Evolutionary conservation across 768 basidiomycete species (phyloP).

Genomic region (Tephrocybe rancida): DNA sequence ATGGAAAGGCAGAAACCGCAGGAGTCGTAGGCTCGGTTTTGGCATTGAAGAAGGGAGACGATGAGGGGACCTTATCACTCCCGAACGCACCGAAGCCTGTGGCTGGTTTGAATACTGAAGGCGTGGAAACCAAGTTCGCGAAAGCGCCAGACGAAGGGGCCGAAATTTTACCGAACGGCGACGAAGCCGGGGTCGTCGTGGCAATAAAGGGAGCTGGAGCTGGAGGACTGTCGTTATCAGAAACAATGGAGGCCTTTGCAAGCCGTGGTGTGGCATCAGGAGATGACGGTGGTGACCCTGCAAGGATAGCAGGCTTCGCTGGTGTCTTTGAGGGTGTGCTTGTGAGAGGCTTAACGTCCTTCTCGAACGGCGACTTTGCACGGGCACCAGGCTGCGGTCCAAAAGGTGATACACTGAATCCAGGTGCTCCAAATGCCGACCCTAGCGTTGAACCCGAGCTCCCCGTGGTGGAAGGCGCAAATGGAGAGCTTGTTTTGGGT

Average conservation of each 20-base stretch:
- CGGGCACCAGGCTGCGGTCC: conserved; percentile 10
- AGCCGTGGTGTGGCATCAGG: conserved; percentile 21
- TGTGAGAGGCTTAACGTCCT: not conserved
- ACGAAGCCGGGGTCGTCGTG: conserved; percentile 25
- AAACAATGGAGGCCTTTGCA: conserved; percentile 16
- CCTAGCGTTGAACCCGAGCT: not conserved
- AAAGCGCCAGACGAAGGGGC: conserved; percentile 35
- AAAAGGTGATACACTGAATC: conserved; percentile 8
- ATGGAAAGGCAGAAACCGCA: conserved; percentile 39
- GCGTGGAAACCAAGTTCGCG: conserved; percentile 35
- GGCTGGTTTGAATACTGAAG: conserved; percentile 42
- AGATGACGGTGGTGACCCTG: conserved; percentile 20
- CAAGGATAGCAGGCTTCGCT: conserved; percentile 5
- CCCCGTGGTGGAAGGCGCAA: not conserved
- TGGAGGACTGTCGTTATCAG: conserved; percentile 15
- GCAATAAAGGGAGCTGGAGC: conserved; percentile 18
- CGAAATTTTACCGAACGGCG: conserved; percentile 15
- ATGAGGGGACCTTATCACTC: conserved; percentile 34
- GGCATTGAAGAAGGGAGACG: conserved; percentile 60
- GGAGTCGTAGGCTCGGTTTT: conserved; percentile 28
- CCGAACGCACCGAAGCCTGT: conserved; percentile 52
- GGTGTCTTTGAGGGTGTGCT: conserved; percentile 3
- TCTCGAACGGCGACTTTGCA: conserved; percentile 7
- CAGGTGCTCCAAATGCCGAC: conserved; percentile 12
- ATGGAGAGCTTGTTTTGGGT: conserved; percentile 3